These are phyloP conservation scores for Lignosus rhinocerotis DNA, from an alignment of 1,284 basidiomycete species.

Conservation along the genomic window DNA sequence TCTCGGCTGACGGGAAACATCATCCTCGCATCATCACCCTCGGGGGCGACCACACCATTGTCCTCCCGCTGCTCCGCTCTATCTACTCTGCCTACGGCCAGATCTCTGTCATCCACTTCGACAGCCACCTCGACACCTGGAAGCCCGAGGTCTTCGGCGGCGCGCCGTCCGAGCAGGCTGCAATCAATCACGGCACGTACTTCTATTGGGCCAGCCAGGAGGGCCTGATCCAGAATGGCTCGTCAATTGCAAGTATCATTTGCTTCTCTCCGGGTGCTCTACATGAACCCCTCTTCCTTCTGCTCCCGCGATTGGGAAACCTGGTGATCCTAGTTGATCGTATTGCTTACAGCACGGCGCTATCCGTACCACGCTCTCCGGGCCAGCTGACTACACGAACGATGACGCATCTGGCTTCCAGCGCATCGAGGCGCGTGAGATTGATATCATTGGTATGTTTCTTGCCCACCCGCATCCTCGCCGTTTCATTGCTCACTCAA, in stretches of 20 bases:
- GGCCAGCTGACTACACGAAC: conserved; percentile 69
- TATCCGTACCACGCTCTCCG: conserved; percentile 73
- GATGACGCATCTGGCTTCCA: conserved; percentile 69
- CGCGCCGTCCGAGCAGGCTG: conserved; percentile 63
- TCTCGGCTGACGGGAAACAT: conserved; percentile 60
- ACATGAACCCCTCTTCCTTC: conserved; percentile 12
- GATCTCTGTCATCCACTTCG: conserved; percentile 80
- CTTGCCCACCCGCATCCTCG: not conserved
- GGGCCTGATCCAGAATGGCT: conserved; percentile 72
- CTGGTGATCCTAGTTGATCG: conserved; percentile 73
- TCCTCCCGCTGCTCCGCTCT: conserved; percentile 63
- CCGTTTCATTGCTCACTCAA: not conserved
- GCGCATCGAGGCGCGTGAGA: conserved; percentile 75
- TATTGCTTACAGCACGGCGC: conserved; percentile 67
- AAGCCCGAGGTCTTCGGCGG: conserved; percentile 72
- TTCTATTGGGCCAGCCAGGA: conserved; percentile 80
- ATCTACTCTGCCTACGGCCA: conserved; percentile 69
- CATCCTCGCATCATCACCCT: conserved; percentile 74
- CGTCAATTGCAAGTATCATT: conserved; percentile 76
- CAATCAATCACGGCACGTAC: conserved; percentile 76
- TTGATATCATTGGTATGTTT: conserved; percentile 64
- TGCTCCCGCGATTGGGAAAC: conserved; percentile 19
- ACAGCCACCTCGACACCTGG: conserved; percentile 75
- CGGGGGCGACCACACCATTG: conserved; percentile 80
- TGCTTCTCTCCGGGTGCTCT: conserved; percentile 27